phyloP scores from a whole-genome alignment of 192 early-diverging fungal species.

The Funneliformis mosseae region DNA sequence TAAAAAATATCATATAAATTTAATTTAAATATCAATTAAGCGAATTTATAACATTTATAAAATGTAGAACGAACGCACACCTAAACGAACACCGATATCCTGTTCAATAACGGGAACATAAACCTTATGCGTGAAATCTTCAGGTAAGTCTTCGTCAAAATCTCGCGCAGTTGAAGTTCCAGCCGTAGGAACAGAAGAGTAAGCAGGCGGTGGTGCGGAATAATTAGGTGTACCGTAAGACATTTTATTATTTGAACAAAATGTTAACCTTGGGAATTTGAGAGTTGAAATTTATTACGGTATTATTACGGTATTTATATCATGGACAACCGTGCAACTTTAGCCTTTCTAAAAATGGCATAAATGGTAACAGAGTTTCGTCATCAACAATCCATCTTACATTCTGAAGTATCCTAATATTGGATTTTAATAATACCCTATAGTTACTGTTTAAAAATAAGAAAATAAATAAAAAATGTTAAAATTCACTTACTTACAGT shows the following conservation, averaged over 20 bases:
- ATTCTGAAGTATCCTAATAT: too few species aligned
- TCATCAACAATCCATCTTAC: too few species aligned
- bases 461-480: too few species aligned
- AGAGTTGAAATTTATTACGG: too few species aligned
- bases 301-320: too few species aligned
- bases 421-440: too few species aligned
- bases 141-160: constrained; percentile 43
- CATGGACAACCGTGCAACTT: too few species aligned
- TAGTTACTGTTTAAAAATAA: too few species aligned
- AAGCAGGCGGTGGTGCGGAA: constrained; percentile 10
- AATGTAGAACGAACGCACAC: not conserved
- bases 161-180: not conserved
- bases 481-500: too few species aligned
- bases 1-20: constrained; percentile 3
- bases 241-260: not conserved
- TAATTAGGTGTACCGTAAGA: not conserved
- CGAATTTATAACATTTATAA: not conserved
- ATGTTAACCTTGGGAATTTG: too few species aligned
- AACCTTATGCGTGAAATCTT: constrained; percentile 58
- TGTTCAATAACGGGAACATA: constrained; percentile 42
- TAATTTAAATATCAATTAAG: not conserved
- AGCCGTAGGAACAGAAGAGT: not conserved
- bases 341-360: too few species aligned
- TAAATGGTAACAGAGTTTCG: too few species aligned
- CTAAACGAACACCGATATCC: constrained; percentile 49